Percentiles rank a stretch among this genome's conserved stretches.
These are phyloP conservation scores for Nicotiana tabacum DNA, from an alignment of 257 asterid genomes.

Conservation along the genomic window DNA sequence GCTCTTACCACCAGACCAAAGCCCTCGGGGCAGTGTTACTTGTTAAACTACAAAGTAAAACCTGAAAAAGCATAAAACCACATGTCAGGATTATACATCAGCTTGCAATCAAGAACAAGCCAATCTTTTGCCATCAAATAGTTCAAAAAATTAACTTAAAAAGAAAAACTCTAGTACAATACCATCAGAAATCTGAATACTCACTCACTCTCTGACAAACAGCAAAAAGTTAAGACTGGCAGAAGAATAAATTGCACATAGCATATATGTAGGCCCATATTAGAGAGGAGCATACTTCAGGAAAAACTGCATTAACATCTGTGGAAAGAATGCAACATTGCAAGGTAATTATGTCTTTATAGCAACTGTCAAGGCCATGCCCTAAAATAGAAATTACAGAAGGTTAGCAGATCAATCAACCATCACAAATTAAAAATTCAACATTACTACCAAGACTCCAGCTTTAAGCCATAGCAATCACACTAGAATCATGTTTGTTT, in stretches of 20 bases:
- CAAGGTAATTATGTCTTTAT: constrained; percentile 10
- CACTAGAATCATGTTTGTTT: too few relatives aligned
- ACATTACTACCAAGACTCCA: not conserved
- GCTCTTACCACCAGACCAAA: too few relatives aligned
- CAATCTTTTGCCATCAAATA: not conserved
- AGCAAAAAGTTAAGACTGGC: not conserved
- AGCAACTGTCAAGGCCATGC: constrained; percentile 12
- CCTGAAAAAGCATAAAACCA: not conserved
- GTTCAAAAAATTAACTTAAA: not conserved
- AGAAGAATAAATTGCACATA: not conserved
- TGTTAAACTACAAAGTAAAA: not conserved
- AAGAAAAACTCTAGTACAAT: not conserved
- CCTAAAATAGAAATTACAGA: constrained; percentile 8
- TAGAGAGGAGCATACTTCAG: constrained; percentile 13
- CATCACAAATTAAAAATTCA: not conserved
- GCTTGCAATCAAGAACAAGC: not conserved
- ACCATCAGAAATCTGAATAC: not conserved
- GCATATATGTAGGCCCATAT: not conserved
- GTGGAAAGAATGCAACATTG: constrained; percentile 12
- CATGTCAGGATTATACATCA: not conserved
- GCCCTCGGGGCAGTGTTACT: too few relatives aligned
- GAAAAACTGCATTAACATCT: constrained; percentile 10
- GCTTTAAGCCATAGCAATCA: not conserved
- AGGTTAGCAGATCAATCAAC: constrained; percentile 11
- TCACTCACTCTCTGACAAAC: not conserved